Percentiles rank a stretch among this genome's conserved stretches.
Conservation (phyloP, 2,329 filamentous ascomycete genomes). For the Aspergillus cejpii region DNA sequence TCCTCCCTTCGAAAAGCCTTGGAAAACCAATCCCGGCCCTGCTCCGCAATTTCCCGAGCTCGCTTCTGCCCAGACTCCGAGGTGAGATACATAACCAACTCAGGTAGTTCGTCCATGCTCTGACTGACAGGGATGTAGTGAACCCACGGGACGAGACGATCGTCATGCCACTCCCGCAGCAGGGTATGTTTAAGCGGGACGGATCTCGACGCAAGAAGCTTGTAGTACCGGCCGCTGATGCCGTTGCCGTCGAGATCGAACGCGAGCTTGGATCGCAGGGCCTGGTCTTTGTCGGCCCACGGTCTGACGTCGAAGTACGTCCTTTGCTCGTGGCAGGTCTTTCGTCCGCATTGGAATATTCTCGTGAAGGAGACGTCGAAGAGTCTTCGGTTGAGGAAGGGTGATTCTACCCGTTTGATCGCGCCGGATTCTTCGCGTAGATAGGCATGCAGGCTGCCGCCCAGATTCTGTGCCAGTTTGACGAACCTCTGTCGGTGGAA, state of each 20-base stretch:
- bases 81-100: constrained; percentile 16
- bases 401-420: constrained; percentile 1
- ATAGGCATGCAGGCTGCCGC: constrained; percentile 2
- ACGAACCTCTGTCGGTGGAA: constrained; percentile 20
- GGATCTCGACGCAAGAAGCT: constrained; percentile 16
- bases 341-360: constrained; percentile 13
- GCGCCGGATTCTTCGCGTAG: constrained; percentile 1
- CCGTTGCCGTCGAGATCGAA: constrained; percentile 22
- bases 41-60: constrained; percentile 13
- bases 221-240: constrained; percentile 21
- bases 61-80: constrained; percentile 10
- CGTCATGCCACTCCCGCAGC: constrained; percentile 23
- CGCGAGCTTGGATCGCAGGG: constrained; percentile 11
- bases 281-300: constrained; percentile 14
- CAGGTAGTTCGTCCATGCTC: constrained; percentile 18
- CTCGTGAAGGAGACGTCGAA: constrained; percentile 16
- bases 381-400: constrained; percentile 10
- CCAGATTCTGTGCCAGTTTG: constrained; percentile 11
- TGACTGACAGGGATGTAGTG: constrained; percentile 22
- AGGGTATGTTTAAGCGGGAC: constrained; percentile 18
- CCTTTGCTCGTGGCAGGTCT: constrained; percentile 11
- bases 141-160: constrained; percentile 18
- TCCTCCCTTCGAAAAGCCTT: constrained; percentile 13
- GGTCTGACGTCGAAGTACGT: constrained; percentile 9
- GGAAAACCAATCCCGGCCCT: constrained; percentile 14